A percentile compares a stretch with the other conserved stretches of the same genome.
These are phyloP conservation scores for Platanus orientalis DNA, from an alignment of 164 flowering plant genomes.

Conservation along the genomic window DNA sequence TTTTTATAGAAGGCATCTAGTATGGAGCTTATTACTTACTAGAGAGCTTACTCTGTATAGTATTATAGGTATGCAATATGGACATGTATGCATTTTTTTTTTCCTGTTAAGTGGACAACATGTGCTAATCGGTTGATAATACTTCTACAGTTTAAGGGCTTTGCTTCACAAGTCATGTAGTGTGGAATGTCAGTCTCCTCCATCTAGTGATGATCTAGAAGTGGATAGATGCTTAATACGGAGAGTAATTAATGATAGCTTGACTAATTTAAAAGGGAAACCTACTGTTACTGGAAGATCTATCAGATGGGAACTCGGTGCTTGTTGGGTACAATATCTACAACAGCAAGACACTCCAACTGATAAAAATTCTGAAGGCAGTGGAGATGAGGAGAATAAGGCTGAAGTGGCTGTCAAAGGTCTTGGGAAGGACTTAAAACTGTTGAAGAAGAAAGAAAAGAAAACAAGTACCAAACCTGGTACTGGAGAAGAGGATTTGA, in stretches of 20 bases:
- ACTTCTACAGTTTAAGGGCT: conserved; percentile 67
- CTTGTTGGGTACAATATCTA: conserved; percentile 84
- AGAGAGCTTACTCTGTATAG: not conserved
- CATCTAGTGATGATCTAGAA: conserved; percentile 35
- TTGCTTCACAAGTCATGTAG: conserved; percentile 47
- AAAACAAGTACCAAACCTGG: conserved; percentile 24
- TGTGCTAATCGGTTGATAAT: conserved; percentile 2
- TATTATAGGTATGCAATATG: not conserved
- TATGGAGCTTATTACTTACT: too few relatives aligned
- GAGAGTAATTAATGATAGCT: conserved; percentile 51
- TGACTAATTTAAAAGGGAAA: conserved; percentile 41
- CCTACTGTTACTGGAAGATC: conserved; percentile 23
- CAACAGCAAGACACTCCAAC: conserved; percentile 58
- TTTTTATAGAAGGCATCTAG: too few relatives aligned
- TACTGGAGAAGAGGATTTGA: conserved; percentile 19
- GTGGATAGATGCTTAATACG: conserved; percentile 33
- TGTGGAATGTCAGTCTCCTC: conserved; percentile 26
- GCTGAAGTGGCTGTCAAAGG: conserved; percentile 63
- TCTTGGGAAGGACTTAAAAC: conserved; percentile 77
- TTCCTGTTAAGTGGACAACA: not conserved
- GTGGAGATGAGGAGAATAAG: conserved; percentile 20
- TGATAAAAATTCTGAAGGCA: conserved; percentile 26
- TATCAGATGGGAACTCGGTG: conserved; percentile 92
- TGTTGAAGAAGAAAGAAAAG: conserved; percentile 69
- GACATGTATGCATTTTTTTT: not conserved